Evolutionary conservation across 176 grass and related monocot species (phyloP), one percentile per base, ranked within the genome.

Genomic region (Cocos nucifera): DNA sequence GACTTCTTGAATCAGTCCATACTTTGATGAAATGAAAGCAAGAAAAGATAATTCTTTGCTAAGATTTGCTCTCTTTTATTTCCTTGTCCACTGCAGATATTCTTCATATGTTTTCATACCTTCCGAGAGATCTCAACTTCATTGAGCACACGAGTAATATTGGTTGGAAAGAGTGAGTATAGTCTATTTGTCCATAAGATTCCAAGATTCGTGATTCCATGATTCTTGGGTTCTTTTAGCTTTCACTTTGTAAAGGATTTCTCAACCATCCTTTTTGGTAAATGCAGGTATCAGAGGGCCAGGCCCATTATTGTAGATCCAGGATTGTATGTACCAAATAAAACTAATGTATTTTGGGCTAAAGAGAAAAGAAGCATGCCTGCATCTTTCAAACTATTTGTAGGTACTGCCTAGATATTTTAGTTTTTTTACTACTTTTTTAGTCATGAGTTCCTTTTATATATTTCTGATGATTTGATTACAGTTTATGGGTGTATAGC

Each of bases 331-430:
- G 76, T 77, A 18, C 73, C 79, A 39, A 98, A 80, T 69, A 88
- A 76, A 86, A 80, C 87, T 27, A 77, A 78, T 69, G 77, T 98
- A 28, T 64, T 85, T 54, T 92, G 78, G 70, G 91, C 88, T 80
- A 98, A 98, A 63, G 87, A 98, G 71, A 98, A 86, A 85, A 86
- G 93, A 58, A 98, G 93, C 62, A 53, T 98, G 73, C 93, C 93
- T 70, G 78, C 87, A 81, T 80, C 93, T 71, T 98, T 98, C 82
- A 98, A 98, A 85, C 76, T 98, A 69, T 98, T 98, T 85, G 81
- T 83, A 88, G 93, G 93, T 98, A 92, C 53, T 82, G 62, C 68
- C 72, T 12, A 44, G 10, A 44, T 44, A 12, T 90, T 48, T 22
- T 57, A 15, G 4, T 12, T 71, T 59, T 29, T 52, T 19, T 7